phyloP scores from a whole-genome alignment of 164 flowering plant genomes.

The Malania oleifera region DNA sequence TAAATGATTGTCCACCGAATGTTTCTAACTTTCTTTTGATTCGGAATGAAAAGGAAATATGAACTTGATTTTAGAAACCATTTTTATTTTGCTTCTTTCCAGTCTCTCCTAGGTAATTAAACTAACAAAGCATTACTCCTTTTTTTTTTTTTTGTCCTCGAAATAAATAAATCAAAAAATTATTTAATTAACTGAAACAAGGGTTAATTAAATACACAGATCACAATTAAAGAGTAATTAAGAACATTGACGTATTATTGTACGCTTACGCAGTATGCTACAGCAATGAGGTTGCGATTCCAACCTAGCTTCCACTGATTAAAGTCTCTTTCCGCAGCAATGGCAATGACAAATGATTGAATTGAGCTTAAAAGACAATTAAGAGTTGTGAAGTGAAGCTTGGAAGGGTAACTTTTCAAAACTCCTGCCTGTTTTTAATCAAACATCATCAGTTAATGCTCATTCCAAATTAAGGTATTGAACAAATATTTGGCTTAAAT shows the following conservation, averaged over 20 bases:
- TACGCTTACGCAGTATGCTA: conserved; percentile 38
- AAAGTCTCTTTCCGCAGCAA: conserved; percentile 45
- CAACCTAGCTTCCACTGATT: conserved; percentile 50
- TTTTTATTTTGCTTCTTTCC: no score
- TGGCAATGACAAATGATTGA: conserved; percentile 50
- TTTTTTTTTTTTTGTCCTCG: no score
- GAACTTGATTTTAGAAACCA: no score
- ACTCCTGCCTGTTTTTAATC: conserved; percentile 28
- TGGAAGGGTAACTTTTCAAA: conserved; percentile 50
- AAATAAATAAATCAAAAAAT: no score
- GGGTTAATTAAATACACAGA: neutral
- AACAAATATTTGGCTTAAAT: neutral
- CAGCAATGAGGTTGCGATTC: conserved; percentile 48
- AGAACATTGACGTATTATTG: neutral
- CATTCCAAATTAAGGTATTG: neutral
- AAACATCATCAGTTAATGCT: neutral
- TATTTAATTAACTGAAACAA: no score
- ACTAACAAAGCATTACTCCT: no score
- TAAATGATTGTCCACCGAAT: no score
- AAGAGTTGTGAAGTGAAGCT: conserved; percentile 47
- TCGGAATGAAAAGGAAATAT: no score
- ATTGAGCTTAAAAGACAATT: conserved; percentile 53
- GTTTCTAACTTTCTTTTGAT: no score
- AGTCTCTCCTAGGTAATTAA: no score
- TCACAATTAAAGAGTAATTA: neutral